Evolutionary conservation across 352 stramenopile genomes (phyloP).

Genomic region (Sclerospora graminicola): DNA sequence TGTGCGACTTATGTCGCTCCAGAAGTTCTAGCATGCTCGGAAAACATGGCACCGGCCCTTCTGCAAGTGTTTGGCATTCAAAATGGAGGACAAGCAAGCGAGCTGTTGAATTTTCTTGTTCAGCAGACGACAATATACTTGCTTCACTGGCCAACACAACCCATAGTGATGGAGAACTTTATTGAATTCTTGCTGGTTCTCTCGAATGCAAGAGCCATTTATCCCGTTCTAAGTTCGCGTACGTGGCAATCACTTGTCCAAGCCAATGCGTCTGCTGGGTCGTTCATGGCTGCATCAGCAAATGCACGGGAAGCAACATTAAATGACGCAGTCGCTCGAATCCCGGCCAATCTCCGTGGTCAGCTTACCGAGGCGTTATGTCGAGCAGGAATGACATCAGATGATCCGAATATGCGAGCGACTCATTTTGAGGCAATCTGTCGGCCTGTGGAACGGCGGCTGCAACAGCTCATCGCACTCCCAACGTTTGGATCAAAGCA

Average conservation of each 20-base stretch:
- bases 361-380: conserved; percentile 64
- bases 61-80: conserved; percentile 61
- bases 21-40: conserved; percentile 29
- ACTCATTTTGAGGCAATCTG: conserved; percentile 51
- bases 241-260: conserved; percentile 72
- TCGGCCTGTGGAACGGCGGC: conserved; percentile 30
- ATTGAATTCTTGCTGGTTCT: conserved; percentile 69
- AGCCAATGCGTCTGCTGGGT: conserved; percentile 50
- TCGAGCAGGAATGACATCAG: conserved; percentile 53
- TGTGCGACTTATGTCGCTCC: conserved; percentile 65
- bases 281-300: conserved; percentile 26
- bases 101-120: conserved; percentile 65
- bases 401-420: conserved; percentile 28
- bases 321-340: conserved; percentile 37
- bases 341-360: conserved; percentile 46
- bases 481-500: conserved; percentile 54
- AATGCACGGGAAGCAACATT: conserved; percentile 21
- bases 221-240: conserved; percentile 32
- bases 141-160: conserved; percentile 73
- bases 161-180: conserved; percentile 73
- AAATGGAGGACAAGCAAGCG: conserved; percentile 30
- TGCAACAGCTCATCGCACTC: conserved; percentile 44
- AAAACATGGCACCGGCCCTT: conserved; percentile 34
- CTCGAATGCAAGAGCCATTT: conserved; percentile 54
- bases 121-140: conserved; percentile 60